These are phyloP conservation scores for Cryoendolithus antarcticus DNA, from an alignment of 2,329 filamentous ascomycete genomes.

Conservation along the genomic window DNA sequence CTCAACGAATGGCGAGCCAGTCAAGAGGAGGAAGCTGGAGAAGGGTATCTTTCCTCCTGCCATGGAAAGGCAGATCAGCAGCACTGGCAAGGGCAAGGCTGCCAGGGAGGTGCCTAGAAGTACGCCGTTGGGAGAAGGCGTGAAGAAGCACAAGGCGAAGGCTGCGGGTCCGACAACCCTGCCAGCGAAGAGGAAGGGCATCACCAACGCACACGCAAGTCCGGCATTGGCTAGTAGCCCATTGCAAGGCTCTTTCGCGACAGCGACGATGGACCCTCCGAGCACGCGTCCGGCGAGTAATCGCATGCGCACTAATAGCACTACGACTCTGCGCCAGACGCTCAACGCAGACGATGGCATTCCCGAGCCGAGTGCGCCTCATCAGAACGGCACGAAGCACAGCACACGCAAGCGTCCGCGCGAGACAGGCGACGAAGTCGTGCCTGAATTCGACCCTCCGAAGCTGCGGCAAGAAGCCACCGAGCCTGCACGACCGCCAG, in stretches of 20 bases:
- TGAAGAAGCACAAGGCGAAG: constrained; percentile 57
- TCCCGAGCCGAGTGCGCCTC: constrained; percentile 13
- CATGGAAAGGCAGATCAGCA: constrained; percentile 59
- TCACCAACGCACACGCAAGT: constrained; percentile 21
- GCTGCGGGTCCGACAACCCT: constrained; percentile 47
- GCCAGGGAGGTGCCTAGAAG: constrained; percentile 51
- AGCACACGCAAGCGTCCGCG: constrained; percentile 5
- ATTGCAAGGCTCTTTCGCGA: constrained; percentile 39
- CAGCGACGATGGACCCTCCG: constrained; percentile 62
- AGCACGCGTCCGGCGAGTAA: constrained; percentile 52
- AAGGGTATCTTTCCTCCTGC: constrained; percentile 37
- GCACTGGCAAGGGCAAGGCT: constrained; percentile 18
- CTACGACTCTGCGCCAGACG: constrained; percentile 28
- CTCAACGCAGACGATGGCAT: constrained; percentile 31
- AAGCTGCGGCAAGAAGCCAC: constrained; percentile 7
- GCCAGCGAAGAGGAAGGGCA: constrained; percentile 69
- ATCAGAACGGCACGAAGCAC: constrained; percentile 13
- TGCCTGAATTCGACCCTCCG: constrained; percentile 8
- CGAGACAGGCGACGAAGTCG: not conserved
- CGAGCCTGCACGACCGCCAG: constrained; percentile 7
- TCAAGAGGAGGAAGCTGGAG: constrained; percentile 73
- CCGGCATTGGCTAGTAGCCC: constrained; percentile 36
- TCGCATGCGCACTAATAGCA: constrained; percentile 64
- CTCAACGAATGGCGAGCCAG: constrained; percentile 46
- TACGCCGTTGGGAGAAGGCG: constrained; percentile 52